A percentile compares a stretch with the other conserved stretches of the same genome.
Evolutionary conservation across 306 rosid species (phyloP).

Genomic region (Erythrophleum fordii): DNA sequence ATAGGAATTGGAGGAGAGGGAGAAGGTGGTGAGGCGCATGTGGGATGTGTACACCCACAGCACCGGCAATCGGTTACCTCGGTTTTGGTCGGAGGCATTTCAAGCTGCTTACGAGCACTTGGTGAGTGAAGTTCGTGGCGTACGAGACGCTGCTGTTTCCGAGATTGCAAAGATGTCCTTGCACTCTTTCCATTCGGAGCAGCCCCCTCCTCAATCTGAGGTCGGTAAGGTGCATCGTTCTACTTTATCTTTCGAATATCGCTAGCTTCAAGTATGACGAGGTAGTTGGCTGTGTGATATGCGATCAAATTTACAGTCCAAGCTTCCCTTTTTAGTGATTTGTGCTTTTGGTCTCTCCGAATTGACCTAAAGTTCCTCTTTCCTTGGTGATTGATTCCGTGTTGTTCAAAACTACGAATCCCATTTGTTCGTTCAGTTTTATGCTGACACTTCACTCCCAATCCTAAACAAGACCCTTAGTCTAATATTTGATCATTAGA

Average conservation of each 20-base stretch:
- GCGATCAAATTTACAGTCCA: no score
- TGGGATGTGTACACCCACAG: constrained; percentile 80
- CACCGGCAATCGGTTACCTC: constrained; percentile 50
- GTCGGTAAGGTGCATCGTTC: constrained; percentile 38
- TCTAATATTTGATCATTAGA: no score
- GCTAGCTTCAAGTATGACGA: no score
- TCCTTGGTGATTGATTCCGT: no score
- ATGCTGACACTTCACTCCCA: no score
- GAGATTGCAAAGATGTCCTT: constrained; percentile 91
- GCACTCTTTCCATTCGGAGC: constrained; percentile 35
- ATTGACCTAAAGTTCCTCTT: no score
- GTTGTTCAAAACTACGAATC: no score
- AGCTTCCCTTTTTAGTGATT: no score
- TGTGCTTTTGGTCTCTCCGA: no score
- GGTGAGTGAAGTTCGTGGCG: constrained; percentile 58
- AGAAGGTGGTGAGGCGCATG: constrained; percentile 79
- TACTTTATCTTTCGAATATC: neutral
- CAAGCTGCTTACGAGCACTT: constrained; percentile 83
- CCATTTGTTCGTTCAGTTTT: no score
- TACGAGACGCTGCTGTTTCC: constrained; percentile 66
- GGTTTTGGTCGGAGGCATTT: constrained; percentile 87
- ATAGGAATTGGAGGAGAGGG: constrained; percentile 90
- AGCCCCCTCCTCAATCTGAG: constrained; percentile 50
- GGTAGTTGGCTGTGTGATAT: no score
- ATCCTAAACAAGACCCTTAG: no score